These are phyloP conservation scores for Beta corolliflora DNA, from an alignment of 179 eudicot species.

Conservation along the genomic window DNA sequence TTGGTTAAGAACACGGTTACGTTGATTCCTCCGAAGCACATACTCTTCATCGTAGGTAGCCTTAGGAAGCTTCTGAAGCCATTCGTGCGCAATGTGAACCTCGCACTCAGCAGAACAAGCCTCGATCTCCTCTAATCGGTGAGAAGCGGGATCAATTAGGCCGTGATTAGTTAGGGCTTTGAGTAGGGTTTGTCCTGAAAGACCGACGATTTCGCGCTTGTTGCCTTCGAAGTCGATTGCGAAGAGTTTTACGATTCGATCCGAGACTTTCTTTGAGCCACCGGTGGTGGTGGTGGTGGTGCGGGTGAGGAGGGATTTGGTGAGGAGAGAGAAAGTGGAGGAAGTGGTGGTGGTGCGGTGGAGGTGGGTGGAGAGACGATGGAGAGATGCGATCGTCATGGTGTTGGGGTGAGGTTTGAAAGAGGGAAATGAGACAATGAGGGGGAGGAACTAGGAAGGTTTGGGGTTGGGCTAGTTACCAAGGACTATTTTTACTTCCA, in stretches of 20 bases:
- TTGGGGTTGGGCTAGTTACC: background rate
- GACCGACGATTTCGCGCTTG: conserved; percentile 61
- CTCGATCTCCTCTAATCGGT: conserved; percentile 80
- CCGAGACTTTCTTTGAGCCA: conserved; percentile 43
- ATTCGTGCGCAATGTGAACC: conserved; percentile 88
- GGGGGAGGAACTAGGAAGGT: too few relatives aligned
- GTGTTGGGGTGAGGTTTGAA: too few relatives aligned
- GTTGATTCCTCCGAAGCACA: conserved; percentile 57
- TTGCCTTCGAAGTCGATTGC: conserved; percentile 76
- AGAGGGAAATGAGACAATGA: background rate
- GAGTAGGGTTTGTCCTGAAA: conserved; percentile 77
- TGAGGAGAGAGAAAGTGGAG: conserved; percentile 28
- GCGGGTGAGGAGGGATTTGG: conserved; percentile 23
- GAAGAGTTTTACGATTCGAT: conserved; percentile 74
- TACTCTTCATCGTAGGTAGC: conserved; percentile 73
- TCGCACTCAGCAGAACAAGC: conserved; percentile 96
- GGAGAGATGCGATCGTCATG: conserved; percentile 41
- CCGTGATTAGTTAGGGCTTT: conserved; percentile 60
- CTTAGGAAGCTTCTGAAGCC: conserved; percentile 79
- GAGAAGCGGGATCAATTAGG: conserved; percentile 82
- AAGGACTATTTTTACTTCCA: too few relatives aligned
- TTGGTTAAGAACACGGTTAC: conserved; percentile 62
- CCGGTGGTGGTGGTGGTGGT: conserved; percentile 21
- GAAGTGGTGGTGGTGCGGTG: conserved; percentile 26
- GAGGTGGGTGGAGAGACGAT: conserved; percentile 33